Conservation (phyloP, 2,329 filamentous ascomycete species). For the Penicillium psychrosexuale region DNA sequence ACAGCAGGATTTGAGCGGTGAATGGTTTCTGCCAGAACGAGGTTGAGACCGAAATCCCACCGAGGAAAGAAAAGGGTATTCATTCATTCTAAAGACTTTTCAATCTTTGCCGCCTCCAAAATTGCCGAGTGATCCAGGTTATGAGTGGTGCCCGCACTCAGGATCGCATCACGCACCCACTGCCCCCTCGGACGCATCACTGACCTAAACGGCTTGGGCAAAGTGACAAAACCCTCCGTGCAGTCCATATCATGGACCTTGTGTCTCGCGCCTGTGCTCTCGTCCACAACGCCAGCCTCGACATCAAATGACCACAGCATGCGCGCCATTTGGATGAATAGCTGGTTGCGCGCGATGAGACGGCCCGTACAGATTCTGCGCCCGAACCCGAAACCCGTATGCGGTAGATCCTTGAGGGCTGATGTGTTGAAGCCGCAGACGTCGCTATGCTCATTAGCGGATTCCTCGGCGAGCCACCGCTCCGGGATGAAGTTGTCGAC, state of each 20-base stretch:
- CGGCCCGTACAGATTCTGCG: neutral
- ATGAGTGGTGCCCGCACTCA: neutral
- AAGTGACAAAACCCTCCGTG: neutral
- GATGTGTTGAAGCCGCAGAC: neutral
- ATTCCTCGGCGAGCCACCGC: neutral
- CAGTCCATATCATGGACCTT: neutral
- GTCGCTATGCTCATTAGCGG: neutral
- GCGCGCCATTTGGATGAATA: constrained; percentile 1
- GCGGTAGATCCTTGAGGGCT: neutral
- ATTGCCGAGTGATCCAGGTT: neutral
- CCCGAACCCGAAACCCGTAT: neutral
- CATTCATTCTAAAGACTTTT: neutral
- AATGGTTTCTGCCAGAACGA: too few species aligned
- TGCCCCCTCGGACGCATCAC: neutral
- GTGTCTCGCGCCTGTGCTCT: neutral
- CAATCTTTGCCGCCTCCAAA: neutral
- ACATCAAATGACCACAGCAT: neutral
- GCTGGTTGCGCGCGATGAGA: neutral
- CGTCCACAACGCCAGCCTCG: neutral
- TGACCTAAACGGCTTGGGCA: neutral
- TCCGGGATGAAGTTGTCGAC: neutral
- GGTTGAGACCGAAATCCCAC: too few species aligned
- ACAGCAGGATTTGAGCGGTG: too few species aligned
- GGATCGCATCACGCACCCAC: neutral
- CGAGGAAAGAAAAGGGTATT: neutral